Percentiles rank a stretch among this genome's conserved stretches.
phyloP scores from a whole-genome alignment of 345 rosid genomes.

The Syzygium aqueum region DNA sequence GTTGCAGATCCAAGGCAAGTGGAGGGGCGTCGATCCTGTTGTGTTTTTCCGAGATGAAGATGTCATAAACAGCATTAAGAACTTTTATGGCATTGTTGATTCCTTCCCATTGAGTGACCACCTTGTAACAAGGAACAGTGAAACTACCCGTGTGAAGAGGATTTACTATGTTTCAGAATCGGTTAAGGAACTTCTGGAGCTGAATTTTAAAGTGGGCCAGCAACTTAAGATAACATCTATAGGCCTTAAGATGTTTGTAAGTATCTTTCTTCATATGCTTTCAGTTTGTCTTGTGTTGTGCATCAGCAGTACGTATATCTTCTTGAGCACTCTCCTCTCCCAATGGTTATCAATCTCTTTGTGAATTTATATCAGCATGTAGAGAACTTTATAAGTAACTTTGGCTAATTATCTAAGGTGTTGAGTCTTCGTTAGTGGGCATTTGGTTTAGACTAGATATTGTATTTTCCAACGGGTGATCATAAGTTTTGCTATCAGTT shows the following conservation, averaged over 20 bases:
- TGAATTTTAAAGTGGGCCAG: conserved; percentile 67
- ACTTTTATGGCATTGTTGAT: conserved; percentile 73
- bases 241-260: conserved; percentile 96
- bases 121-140: conserved; percentile 79
- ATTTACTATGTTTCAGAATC: conserved; percentile 84
- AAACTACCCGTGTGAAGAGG: conserved; percentile 76
- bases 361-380: not conserved
- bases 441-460: not conserved
- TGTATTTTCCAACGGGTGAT: not conserved
- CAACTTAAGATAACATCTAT: conserved; percentile 84
- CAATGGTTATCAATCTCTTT: not conserved
- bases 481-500: not conserved
- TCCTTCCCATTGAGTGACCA: conserved; percentile 64
- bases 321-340: not conserved
- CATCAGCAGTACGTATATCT: not conserved
- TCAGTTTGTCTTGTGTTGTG: not conserved
- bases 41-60: conserved; percentile 68
- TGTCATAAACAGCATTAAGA: conserved; percentile 51
- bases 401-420: not conserved
- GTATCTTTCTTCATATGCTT: conserved; percentile 14
- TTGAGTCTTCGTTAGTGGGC: not conserved
- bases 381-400: not conserved
- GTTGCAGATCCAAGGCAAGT: conserved; percentile 85
- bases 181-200: conserved; percentile 64
- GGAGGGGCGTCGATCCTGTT: conserved; percentile 95